Percentiles rank a stretch among this genome's conserved stretches.
These are phyloP conservation scores for Nasturtium officinale DNA, from an alignment of 345 rosid genomes.

Conservation along the genomic window DNA sequence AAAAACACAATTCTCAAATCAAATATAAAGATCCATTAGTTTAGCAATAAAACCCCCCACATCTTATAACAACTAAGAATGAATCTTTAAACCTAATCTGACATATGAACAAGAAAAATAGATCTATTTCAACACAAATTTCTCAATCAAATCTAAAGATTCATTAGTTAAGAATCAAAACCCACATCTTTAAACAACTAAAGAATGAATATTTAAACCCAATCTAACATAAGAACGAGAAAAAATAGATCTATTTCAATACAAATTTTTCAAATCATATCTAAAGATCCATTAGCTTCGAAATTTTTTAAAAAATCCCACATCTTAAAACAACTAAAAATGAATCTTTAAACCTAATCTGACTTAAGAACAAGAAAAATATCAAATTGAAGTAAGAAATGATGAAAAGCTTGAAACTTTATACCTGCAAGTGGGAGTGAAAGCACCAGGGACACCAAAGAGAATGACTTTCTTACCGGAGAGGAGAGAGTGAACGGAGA, in stretches of 20 bases:
- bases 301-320: too few relatives aligned
- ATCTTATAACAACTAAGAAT: background rate
- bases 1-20: background rate
- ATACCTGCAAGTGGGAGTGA: constrained; percentile 99
- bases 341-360: background rate
- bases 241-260: background rate
- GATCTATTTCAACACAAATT: background rate
- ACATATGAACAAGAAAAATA: background rate
- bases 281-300: too few relatives aligned
- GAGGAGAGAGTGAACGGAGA: constrained; percentile 78
- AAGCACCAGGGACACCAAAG: constrained; percentile 98
- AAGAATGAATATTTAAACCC: too few relatives aligned
- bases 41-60: background rate
- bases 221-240: background rate
- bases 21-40: background rate
- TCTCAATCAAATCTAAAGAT: too few relatives aligned
- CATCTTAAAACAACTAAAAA: too few relatives aligned
- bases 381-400: background rate
- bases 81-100: background rate
- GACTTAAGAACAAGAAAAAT: background rate
- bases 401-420: background rate
- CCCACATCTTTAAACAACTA: too few relatives aligned
- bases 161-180: too few relatives aligned
- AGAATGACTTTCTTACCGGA: constrained; percentile 82
- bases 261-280: background rate